phyloP scores from a whole-genome alignment of 257 asterid genomes.

The Przewalskia tangutica region DNA sequence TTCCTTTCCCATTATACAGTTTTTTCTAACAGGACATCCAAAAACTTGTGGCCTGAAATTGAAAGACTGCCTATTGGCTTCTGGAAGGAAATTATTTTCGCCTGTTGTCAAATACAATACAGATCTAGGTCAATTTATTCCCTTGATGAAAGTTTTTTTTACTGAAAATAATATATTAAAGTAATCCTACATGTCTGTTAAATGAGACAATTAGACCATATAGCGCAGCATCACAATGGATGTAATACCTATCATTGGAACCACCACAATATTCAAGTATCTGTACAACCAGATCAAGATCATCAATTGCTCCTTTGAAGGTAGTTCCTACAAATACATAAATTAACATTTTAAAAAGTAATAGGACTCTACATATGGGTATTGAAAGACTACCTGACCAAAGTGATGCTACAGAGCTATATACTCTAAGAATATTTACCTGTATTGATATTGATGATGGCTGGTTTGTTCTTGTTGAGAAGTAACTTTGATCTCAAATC shows the following conservation, averaged over 20 bases:
- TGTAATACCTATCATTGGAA: neutral
- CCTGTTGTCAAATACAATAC: neutral
- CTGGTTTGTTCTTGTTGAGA: neutral
- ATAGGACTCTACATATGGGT: neutral
- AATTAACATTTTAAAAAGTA: neutral
- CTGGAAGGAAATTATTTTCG: neutral
- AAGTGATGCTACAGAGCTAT: neutral
- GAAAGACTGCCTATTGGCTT: neutral
- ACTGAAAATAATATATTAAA: neutral
- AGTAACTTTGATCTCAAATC: neutral
- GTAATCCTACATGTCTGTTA: neutral
- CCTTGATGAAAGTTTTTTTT: neutral
- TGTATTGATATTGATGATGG: neutral
- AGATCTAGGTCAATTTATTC: neutral
- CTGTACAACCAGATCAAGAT: neutral
- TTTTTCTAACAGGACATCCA: no score
- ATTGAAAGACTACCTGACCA: neutral
- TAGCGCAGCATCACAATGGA: neutral
- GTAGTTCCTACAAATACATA: neutral
- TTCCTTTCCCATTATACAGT: no score
- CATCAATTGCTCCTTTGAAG: neutral
- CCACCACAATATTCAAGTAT: neutral
- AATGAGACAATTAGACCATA: neutral
- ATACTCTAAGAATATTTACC: neutral
- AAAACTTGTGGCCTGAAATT: neutral